phyloP scores from a whole-genome alignment of 164 flowering plant species.

The Litsea cubeba region DNA sequence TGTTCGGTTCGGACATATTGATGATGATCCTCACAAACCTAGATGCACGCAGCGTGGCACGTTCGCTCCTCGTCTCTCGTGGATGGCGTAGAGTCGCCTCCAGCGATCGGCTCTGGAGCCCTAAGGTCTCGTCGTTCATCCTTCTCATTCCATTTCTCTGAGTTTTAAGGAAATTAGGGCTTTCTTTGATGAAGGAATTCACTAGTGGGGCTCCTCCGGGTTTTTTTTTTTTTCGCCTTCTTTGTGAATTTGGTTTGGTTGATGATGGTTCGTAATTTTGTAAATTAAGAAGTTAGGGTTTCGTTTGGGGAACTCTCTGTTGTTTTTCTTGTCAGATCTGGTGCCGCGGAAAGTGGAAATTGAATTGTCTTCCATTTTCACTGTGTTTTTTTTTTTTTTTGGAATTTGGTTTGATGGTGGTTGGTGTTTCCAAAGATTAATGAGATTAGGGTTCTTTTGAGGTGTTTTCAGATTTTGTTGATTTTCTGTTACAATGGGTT shows the following conservation, averaged over 20 bases:
- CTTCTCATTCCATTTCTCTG: neutral
- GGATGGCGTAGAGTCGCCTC: conserved; percentile 63
- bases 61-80: conserved; percentile 58
- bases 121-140: conserved; percentile 31
- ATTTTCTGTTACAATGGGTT: too few species aligned
- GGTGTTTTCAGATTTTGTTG: too few species aligned
- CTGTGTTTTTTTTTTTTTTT: neutral
- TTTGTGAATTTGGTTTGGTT: neutral
- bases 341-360: neutral
- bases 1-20: conserved; percentile 60
- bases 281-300: neutral
- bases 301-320: neutral
- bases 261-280: neutral
- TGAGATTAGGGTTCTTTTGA: too few species aligned
- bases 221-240: too few species aligned
- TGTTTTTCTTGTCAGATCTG: neutral
- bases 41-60: conserved; percentile 83
- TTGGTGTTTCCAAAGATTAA: too few species aligned
- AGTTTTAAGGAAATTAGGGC: neutral
- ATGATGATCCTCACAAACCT: conserved; percentile 41
- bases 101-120: conserved; percentile 53
- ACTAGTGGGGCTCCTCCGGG: neutral
- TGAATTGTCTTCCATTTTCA: neutral
- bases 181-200: neutral
- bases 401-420: too few species aligned